phyloP scores from a whole-genome alignment of 2,329 filamentous ascomycete genomes.

The Alternaria conjuncta region DNA sequence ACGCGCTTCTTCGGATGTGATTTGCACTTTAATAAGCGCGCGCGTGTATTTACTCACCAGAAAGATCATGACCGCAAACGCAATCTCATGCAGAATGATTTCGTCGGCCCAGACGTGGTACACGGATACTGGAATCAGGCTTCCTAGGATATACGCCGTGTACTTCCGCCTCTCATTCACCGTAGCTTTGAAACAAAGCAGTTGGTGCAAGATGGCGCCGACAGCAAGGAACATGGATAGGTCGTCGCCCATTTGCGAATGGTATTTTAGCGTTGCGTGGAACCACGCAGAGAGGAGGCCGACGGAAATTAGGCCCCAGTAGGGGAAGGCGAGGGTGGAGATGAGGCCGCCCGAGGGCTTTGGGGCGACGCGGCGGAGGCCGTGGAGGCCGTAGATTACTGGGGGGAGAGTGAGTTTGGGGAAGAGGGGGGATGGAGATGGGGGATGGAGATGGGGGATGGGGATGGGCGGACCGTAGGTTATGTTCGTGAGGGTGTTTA shows the following conservation, averaged over 20 bases:
- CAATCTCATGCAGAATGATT: constrained; percentile 47
- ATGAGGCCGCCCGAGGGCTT: constrained; percentile 40
- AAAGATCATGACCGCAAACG: constrained; percentile 52
- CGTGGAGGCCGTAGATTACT: constrained; percentile 48
- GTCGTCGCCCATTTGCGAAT: constrained; percentile 61
- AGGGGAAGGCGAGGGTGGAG: constrained; percentile 47
- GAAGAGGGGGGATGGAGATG: neutral
- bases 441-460: too few species aligned
- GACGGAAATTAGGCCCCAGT: constrained; percentile 53
- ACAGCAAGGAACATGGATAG: constrained; percentile 65
- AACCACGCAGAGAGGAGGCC: constrained; percentile 53
- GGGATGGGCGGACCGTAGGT: constrained; percentile 52
- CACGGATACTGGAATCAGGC: constrained; percentile 41
- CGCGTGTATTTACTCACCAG: constrained; percentile 44
- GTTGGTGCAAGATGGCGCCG: constrained; percentile 60
- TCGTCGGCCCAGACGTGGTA: constrained; percentile 50
- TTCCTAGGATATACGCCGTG: constrained; percentile 36
- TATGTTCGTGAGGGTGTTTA: constrained; percentile 61
- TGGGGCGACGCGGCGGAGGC: constrained; percentile 42
- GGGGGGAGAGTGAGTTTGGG: neutral
- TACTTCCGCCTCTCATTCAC: constrained; percentile 28
- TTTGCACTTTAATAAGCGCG: constrained; percentile 33
- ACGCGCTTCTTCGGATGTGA: constrained; percentile 30
- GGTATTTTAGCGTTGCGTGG: constrained; percentile 55
- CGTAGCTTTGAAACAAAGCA: constrained; percentile 52